Base-by-base conservation (phyloP, 2,329 filamentous ascomycete genomes). In the Cladosporium halotolerans region DNA sequence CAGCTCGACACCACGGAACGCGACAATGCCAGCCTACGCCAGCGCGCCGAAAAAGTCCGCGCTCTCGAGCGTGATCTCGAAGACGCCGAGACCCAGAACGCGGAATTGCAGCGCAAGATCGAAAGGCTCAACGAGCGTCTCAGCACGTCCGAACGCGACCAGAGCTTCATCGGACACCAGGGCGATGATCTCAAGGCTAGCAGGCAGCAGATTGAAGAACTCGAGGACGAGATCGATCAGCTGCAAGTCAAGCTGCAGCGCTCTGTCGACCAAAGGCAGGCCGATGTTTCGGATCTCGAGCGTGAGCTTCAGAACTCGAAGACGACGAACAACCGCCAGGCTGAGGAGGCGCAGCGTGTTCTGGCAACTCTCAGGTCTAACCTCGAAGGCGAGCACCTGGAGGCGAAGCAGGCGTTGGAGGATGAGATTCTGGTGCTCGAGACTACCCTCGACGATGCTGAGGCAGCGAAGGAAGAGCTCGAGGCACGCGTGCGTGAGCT, bases 291-390 rank as follows among this genome's bases (percentile, higher is more conserved):
- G 32, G 64, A 66, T 39, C 63, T 76, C 32, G 69, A 75, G 34
- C 68, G 68, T 16, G 69, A 75, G 54, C 70, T 74, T 3, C 70
- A 75, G 28, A 60, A 68, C 42, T 60, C 59, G 7, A 60, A 57
- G 34, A 52, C 50, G 1, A 58, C 49, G 45, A 60, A 58, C 45
- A 57, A 62, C 34, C 58, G 58, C 41, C 56, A 60, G 33, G 58
- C 53, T 10, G 57, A 65, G 11, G 59, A 62, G n/a, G 58, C 58
- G 7, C 56, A 65, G 44, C 59, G 59, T 14, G 57, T 57, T 53
- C 72, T 85, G 2, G 76, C 79, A 46, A 76, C 80, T 53, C 73
- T 80, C 18, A 73, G 79, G 32, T 71, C 76, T 19, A 74, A 76
- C 55, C 70, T 81, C 5, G 70, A 75, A 33, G 50, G 55, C 2